Evolutionary conservation across 73 alveolate species (phyloP).

Genomic region (Breviolum minutum): DNA sequence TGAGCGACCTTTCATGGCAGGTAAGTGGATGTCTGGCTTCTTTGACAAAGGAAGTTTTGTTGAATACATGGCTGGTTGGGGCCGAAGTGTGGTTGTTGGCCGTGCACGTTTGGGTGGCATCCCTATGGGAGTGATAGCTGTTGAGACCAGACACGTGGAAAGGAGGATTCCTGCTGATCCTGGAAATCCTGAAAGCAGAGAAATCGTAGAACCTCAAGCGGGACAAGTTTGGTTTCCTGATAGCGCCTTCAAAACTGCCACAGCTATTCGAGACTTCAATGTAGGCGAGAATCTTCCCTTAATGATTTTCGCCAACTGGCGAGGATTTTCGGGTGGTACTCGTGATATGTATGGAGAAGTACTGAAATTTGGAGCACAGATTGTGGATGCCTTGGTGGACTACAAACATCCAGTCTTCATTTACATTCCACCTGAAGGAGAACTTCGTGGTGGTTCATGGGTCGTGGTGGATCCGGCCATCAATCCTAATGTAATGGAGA

Average conservation of each 20-base stretch:
- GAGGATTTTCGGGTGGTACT: conserved; percentile 87
- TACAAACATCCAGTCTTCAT: conserved; percentile 56
- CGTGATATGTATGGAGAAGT: conserved; percentile 61
- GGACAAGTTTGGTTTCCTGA: conserved; percentile 95
- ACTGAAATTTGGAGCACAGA: conserved; percentile 39
- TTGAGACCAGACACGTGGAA: conserved; percentile 85
- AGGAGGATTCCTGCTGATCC: conserved; percentile 89
- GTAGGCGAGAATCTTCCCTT: conserved; percentile 72
- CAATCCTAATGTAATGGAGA: conserved; percentile 74
- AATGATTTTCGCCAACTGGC: conserved; percentile 83
- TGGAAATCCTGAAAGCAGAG: conserved; percentile 51
- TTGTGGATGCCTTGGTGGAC: conserved; percentile 25
- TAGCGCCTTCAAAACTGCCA: conserved; percentile 93
- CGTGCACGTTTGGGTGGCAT: conserved; percentile 94
- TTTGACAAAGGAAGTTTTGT: conserved; percentile 29
- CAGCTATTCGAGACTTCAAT: conserved; percentile 81
- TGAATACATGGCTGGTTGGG: conserved; percentile 92
- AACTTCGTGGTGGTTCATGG: conserved; percentile 70
- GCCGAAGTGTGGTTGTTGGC: conserved; percentile 75
- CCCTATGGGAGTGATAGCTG: conserved; percentile 94
- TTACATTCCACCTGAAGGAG: conserved; percentile 66
- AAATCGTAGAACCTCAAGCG: conserved; percentile 47
- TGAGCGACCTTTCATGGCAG: too few species aligned
- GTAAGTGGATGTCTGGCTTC: conserved; percentile 23
- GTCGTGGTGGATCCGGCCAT: conserved; percentile 79